phyloP scores from a whole-genome alignment of 331 rosid genomes.

The Malus hybrid region DNA sequence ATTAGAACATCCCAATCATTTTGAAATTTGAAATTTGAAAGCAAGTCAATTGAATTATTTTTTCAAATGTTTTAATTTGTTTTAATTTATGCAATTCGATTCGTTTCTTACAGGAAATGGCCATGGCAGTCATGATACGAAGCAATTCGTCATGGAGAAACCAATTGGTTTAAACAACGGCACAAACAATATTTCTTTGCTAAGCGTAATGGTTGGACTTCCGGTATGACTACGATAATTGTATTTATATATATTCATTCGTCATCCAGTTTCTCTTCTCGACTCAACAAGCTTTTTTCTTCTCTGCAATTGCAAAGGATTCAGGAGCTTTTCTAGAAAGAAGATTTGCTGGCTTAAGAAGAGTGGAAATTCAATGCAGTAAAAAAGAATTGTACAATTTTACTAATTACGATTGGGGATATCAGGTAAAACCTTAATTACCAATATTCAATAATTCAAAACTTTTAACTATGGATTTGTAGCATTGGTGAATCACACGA shows the following conservation, averaged over 20 bases:
- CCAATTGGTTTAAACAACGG: conserved; percentile 34
- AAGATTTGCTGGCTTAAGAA: conserved; percentile 40
- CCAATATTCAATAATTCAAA: too few relatives aligned
- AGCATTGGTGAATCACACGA: too few relatives aligned
- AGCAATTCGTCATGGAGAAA: conserved; percentile 32
- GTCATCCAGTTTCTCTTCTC: too few relatives aligned
- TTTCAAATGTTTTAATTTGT: not conserved
- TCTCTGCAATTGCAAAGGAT: conserved; percentile 26
- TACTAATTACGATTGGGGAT: conserved; percentile 46
- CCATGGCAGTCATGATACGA: conserved; percentile 39
- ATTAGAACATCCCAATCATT: too few relatives aligned
- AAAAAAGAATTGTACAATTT: conserved; percentile 29
- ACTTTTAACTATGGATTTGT: too few relatives aligned
- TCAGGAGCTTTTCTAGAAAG: conserved; percentile 68
- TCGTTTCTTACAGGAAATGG: conserved; percentile 22
- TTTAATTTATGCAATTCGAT: not conserved
- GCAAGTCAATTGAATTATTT: not conserved
- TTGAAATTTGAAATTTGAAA: not conserved
- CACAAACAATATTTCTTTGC: conserved; percentile 40
- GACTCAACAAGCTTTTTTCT: too few relatives aligned
- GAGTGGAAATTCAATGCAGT: conserved; percentile 43
- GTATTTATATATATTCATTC: not conserved
- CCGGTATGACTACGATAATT: conserved; percentile 23
- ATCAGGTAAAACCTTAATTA: conserved; percentile 25
- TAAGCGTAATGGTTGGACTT: conserved; percentile 62